These are phyloP conservation scores for maize (Zea mays) DNA, from an alignment of 176 grass and related monocot species.

Conservation along the genomic window Zm-B73-REFERENCE-NAM-5.0 NC_050101.1:159201501-159202000, in stretches of 20 bases:
- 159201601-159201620: constrained; percentile 60
- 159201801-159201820: background rate
- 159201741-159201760: background rate
- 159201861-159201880: background rate
- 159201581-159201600: background rate
- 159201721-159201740: background rate
- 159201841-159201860: background rate
- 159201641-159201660: constrained; percentile 99
- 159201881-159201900: background rate
- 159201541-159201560: constrained; percentile 40
- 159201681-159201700: constrained; percentile 97
- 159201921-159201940: background rate
- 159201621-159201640: constrained; percentile 82
- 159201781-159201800: background rate
- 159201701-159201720: constrained; percentile 1
- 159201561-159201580: background rate
- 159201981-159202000: background rate
- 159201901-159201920: background rate
- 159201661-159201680: constrained; percentile 86
- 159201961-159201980: background rate
- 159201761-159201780: constrained; percentile 2
- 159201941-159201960: background rate
- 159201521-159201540: constrained; percentile 41
- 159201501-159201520: constrained; percentile 35
- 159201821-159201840: background rate